Conservation (phyloP, 176 grass and related monocot species). For the Alloteropsis semialata region DNA sequence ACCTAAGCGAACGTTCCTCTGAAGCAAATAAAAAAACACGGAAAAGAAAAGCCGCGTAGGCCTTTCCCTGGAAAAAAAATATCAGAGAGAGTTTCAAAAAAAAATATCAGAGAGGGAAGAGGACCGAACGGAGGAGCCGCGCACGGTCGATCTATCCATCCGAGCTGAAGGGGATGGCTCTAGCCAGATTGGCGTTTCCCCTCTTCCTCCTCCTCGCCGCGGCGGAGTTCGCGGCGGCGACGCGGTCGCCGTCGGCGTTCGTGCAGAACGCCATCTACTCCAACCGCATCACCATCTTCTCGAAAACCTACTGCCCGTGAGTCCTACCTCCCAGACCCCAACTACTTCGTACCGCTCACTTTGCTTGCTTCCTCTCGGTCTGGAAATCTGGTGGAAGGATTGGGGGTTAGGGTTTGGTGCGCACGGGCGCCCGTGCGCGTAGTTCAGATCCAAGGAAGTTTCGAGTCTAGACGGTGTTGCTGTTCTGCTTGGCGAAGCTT, state of each 20-base stretch:
- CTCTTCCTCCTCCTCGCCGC: constrained; percentile 39
- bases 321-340: neutral
- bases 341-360: neutral
- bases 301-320: constrained; percentile 92
- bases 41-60: neutral
- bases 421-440: neutral
- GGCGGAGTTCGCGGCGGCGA: constrained; percentile 27
- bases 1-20: neutral
- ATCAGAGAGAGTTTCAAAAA: neutral
- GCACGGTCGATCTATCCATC: neutral
- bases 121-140: neutral
- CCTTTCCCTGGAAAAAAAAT: neutral
- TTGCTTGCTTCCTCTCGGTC: neutral
- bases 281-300: constrained; percentile 93
- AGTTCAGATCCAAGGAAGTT: neutral
- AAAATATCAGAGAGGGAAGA: neutral
- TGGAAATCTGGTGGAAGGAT: neutral
- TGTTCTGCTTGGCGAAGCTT: neutral
- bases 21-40: neutral
- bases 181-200: constrained; percentile 2
- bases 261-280: constrained; percentile 95
- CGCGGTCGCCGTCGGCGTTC: constrained; percentile 64
- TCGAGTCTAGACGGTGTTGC: neutral
- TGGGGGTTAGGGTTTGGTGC: neutral
- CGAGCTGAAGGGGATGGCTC: neutral